Percentiles rank a stretch among this genome's conserved stretches.
phyloP scores from a whole-genome alignment of 176 grass and related monocot species.

The Elaeis guineensis region DNA sequence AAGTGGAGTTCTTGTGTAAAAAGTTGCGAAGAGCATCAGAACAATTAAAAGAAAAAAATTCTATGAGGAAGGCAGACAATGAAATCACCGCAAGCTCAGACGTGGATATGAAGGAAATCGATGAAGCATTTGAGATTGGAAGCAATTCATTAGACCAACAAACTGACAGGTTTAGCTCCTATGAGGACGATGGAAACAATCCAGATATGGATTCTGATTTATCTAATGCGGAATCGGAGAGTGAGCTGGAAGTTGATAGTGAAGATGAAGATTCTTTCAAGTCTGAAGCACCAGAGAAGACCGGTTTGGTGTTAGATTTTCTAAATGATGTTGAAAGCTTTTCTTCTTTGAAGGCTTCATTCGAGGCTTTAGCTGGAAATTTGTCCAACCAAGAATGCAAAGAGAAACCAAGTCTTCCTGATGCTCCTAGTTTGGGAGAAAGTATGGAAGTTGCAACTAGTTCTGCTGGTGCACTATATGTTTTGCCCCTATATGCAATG shows the following conservation, averaged over 20 bases:
- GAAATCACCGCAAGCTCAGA: conserved; percentile 32
- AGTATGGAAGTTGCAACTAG: conserved; percentile 4
- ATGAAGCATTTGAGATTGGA: conserved; percentile 87
- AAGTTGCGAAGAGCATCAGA: conserved; percentile 54
- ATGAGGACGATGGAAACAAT: conserved; percentile 43
- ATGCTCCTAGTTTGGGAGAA: conserved; percentile 18
- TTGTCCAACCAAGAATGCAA: conserved; percentile 16
- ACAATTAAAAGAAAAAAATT: conserved; percentile 29
- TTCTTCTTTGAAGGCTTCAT: conserved; percentile 66
- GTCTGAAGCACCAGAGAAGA: conserved; percentile 34
- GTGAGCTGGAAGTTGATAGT: conserved; percentile 46
- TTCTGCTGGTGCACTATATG: conserved; percentile 30
- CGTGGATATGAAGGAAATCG: conserved; percentile 60
- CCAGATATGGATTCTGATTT: conserved; percentile 38
- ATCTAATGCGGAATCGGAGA: conserved; percentile 56
- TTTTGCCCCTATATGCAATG: conserved; percentile 95
- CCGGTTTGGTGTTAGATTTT: conserved; percentile 50
- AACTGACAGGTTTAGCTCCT: conserved; percentile 50
- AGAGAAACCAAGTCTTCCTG: conserved; percentile 17
- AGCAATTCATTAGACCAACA: conserved; percentile 37
- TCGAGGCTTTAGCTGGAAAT: conserved; percentile 54
- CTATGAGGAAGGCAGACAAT: conserved; percentile 21
- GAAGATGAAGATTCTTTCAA: conserved; percentile 45
- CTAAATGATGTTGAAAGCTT: conserved; percentile 42
- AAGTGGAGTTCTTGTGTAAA: conserved; percentile 84